These are phyloP conservation scores for Apiotrichum sp. DNA, from an alignment of 1,284 basidiomycete genomes.

Conservation along the genomic window DNA sequence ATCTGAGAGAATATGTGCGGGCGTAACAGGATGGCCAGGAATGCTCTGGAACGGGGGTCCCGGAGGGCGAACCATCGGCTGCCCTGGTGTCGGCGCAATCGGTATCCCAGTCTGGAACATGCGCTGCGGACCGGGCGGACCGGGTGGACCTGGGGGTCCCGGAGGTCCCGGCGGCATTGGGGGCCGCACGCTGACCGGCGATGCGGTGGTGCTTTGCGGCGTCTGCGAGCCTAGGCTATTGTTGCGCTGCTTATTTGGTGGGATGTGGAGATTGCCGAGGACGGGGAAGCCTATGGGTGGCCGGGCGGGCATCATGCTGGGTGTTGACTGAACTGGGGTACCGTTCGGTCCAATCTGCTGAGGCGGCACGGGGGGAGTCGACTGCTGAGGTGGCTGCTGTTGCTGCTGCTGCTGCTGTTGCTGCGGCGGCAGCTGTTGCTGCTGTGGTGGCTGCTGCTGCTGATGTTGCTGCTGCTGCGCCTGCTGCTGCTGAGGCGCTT, in stretches of 20 bases:
- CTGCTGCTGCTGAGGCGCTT: not conserved
- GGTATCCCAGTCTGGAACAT: slow-evolving; percentile 38
- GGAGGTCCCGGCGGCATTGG: not conserved
- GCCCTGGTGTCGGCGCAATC: slow-evolving; percentile 9
- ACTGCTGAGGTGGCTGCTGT: not conserved
- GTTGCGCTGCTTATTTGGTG: slow-evolving; percentile 32
- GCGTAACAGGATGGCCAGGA: slow-evolving; percentile 15
- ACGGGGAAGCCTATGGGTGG: slow-evolving; percentile 15
- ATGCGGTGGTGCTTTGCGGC: slow-evolving; percentile 5
- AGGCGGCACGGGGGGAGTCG: not conserved
- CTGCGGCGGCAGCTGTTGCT: not conserved
- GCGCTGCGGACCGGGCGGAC: slow-evolving; percentile 7
- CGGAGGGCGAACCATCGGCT: slow-evolving; percentile 3
- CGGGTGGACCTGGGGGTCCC: no score
- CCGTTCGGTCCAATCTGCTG: slow-evolving; percentile 1
- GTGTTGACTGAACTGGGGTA: slow-evolving; percentile 8
- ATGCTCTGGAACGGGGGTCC: slow-evolving; percentile 5
- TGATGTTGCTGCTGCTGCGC: not conserved
- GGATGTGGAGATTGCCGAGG: slow-evolving; percentile 32
- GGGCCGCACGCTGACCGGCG: not conserved
- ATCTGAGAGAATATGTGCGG: slow-evolving; percentile 14
- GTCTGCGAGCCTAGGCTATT: slow-evolving; percentile 10
- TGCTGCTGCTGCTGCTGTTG: not conserved
- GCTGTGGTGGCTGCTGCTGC: slow-evolving; percentile 5
- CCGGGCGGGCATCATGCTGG: slow-evolving; percentile 12